Base-by-base conservation (phyloP, 2,329 filamentous ascomycete genomes). In the Fusarium temperatum region DNA sequence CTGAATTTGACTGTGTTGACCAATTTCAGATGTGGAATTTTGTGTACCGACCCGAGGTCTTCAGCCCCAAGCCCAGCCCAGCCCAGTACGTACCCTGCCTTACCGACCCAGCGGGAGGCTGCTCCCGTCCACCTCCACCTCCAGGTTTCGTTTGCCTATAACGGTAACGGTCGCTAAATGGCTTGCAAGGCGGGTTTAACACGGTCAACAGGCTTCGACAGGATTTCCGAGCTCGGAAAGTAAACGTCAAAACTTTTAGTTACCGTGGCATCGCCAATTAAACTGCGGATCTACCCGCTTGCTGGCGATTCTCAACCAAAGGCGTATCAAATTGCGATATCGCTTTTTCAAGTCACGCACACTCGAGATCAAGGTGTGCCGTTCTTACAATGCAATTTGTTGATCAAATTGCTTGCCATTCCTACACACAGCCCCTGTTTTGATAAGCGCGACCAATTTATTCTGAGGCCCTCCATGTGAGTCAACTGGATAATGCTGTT, bases 221-320 rank as follows among this genome's bases (percentile, higher is more conserved):
- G n/a, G 36, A 74, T 73, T 73, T 73, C 71, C 71, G 32, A 64
- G 68, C 62, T 45, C 45, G 67, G 71, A 62, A 74, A 72, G 66
- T 74, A 72, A 68, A 73, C 61, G 53, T 45, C 66, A 45, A 51
- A 30, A 36, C 45, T 54, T 62, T 30, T n/a, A n/a, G n/a, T n/a
- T 55, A 47, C 48, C 42, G 28, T 44, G 42, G n/a, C 42, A 44
- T 71, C 58, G 63, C 54, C 66, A 70, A 60, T 66, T 70, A 68
- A 74, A 60, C 50, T 62, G 42, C 72, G 72, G 72, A 75, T 75
- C 72, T 75, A 75, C 62, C 72, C 72, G 72, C 62, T 66, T 51
- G 65, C 44, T 63, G 57, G 65, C 51, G n/a, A 62, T 45, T 55
- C 26, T 45, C 59, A 63, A 62, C 62, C 44, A 35, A 44, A 41